Conservation (phyloP, 2,329 filamentous ascomycete genomes). For the Scedosporium apiospermum region DNA sequence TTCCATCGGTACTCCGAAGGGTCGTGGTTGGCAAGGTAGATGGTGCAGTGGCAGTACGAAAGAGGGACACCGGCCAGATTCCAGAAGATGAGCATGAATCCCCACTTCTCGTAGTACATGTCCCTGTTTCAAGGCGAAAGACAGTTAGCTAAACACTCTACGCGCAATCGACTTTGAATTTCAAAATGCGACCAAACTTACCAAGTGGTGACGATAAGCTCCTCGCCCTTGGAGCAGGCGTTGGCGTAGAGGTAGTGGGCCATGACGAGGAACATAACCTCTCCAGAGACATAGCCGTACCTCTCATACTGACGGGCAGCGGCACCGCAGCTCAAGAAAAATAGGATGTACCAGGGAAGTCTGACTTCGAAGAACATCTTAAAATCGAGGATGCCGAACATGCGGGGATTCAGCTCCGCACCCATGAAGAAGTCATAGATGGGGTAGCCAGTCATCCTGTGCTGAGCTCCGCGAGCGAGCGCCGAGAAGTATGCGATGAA, state of each 20-base stretch:
- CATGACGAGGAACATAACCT: constrained; percentile 76
- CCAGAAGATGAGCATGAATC: constrained; percentile 98
- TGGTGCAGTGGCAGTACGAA: constrained; percentile 87
- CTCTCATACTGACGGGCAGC: constrained; percentile 75
- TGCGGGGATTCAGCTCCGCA: constrained; percentile 76
- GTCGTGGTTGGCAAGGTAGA: constrained; percentile 78
- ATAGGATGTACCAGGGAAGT: constrained; percentile 84
- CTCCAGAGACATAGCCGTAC: constrained; percentile 79
- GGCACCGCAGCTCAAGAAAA: constrained; percentile 66
- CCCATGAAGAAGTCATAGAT: constrained; percentile 95
- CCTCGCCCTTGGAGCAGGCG: constrained; percentile 85
- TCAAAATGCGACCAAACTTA: constrained; percentile 13
- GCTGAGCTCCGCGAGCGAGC: constrained; percentile 66
- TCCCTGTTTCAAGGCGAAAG: constrained; percentile 37
- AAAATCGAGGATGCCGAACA: constrained; percentile 82
- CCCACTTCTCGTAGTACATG: constrained; percentile 96
- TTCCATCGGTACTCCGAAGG: constrained; percentile 72
- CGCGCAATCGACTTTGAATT: background rate
- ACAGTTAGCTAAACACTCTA: background rate
- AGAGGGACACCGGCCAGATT: constrained; percentile 86
- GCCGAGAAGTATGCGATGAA: constrained; percentile 83
- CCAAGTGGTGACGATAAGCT: constrained; percentile 81
- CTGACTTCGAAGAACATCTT: constrained; percentile 97
- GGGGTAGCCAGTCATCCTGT: constrained; percentile 82
- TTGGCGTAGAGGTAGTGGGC: constrained; percentile 90